phyloP scores from a whole-genome alignment of 2,329 filamentous ascomycete genomes.

The Penicillium sp. region DNA sequence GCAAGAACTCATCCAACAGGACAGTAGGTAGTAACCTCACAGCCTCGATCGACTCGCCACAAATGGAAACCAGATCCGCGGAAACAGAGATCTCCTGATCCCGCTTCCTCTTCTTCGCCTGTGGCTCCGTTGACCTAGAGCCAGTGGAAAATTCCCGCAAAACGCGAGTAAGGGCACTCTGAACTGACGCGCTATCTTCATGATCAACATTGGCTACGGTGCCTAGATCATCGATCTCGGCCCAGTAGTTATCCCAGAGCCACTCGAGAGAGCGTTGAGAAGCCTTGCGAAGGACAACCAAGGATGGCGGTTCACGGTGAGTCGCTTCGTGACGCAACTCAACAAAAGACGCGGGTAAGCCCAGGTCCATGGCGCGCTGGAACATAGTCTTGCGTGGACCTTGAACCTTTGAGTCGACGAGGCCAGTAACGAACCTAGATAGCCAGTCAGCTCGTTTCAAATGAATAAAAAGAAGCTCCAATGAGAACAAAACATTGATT shows the following conservation, averaged over 20 bases:
- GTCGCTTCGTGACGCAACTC: conserved; percentile 87
- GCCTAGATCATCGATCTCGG: conserved; percentile 41
- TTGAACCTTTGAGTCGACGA: conserved; percentile 45
- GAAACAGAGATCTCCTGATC: conserved; percentile 24
- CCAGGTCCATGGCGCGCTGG: conserved; percentile 42
- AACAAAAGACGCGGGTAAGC: conserved; percentile 68
- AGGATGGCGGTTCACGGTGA: conserved; percentile 79
- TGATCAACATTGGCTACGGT: conserved; percentile 2
- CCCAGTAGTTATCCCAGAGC: conserved; percentile 92
- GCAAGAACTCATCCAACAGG: conserved; percentile 27
- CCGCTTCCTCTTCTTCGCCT: conserved; percentile 32
- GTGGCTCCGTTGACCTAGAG: conserved; percentile 11
- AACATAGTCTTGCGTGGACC: conserved; percentile 47
- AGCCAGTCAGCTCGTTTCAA: not conserved
- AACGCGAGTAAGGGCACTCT: conserved; percentile 16
- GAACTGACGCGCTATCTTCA: conserved; percentile 17
- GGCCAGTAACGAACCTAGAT: conserved; percentile 45
- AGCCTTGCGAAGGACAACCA: conserved; percentile 69
- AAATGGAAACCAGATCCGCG: conserved; percentile 29
- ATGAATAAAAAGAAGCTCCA: not conserved
- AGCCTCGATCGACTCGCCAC: conserved; percentile 22
- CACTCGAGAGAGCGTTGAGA: conserved; percentile 71
- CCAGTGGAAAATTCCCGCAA: conserved; percentile 18
- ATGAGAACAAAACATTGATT: not conserved
- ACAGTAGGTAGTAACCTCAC: conserved; percentile 22